Percentiles rank a stretch among this genome's conserved stretches.
These are phyloP conservation scores for Flammula alnicola DNA, from an alignment of 1,284 basidiomycete species.

Conservation along the genomic window DNA sequence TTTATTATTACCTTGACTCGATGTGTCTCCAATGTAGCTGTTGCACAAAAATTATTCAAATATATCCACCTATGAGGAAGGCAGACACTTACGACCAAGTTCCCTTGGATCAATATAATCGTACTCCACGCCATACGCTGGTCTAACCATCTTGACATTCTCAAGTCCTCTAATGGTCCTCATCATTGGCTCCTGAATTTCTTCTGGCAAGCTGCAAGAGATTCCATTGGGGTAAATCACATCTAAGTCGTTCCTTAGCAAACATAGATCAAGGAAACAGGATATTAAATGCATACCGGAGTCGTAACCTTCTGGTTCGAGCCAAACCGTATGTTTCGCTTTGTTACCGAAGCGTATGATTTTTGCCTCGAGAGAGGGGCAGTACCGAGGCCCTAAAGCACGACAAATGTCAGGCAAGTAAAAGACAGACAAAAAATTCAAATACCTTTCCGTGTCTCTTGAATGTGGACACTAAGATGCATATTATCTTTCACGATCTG, in stretches of 20 bases:
- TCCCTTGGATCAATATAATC: slow-evolving; percentile 91
- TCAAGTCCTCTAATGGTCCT: slow-evolving; percentile 85
- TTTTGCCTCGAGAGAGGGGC: slow-evolving; percentile 89
- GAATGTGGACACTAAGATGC: slow-evolving; percentile 81
- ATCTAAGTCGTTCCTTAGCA: slow-evolving; percentile 42
- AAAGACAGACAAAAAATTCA: no score
- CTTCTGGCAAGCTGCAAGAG: slow-evolving; percentile 85
- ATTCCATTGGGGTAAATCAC: slow-evolving; percentile 91
- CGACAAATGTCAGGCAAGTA: not conserved
- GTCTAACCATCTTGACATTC: slow-evolving; percentile 78
- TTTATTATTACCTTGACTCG: slow-evolving; percentile 60
- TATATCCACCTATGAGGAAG: not conserved
- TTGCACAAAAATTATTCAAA: slow-evolving; percentile 6
- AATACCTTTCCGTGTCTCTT: slow-evolving; percentile 82
- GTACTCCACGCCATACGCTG: slow-evolving; percentile 93
- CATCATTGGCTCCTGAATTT: slow-evolving; percentile 80
- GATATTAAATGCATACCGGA: slow-evolving; percentile 53
- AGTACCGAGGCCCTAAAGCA: slow-evolving; percentile 82
- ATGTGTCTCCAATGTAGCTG: slow-evolving; percentile 86
- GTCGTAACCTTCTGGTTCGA: slow-evolving; percentile 91
- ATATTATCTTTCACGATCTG: slow-evolving; percentile 74
- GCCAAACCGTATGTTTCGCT: slow-evolving; percentile 77
- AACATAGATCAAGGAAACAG: not conserved
- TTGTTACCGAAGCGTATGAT: slow-evolving; percentile 81
- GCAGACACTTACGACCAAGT: slow-evolving; percentile 57